Evolutionary conservation across 257 asterid species (phyloP).

Genomic region (Solanum sejunctum): DNA sequence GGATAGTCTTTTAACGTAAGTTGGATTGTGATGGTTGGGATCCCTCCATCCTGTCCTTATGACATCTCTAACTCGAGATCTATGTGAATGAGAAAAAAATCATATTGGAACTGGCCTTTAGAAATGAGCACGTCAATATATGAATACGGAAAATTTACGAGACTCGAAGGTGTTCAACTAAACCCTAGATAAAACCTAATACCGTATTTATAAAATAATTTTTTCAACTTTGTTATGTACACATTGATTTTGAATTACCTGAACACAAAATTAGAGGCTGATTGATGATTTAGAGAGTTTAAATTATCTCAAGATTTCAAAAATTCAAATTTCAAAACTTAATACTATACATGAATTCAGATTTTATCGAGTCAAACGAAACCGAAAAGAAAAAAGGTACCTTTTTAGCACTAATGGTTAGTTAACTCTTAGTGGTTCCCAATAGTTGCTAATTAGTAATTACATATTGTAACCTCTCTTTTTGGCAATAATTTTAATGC

Average conservation of each 20-base stretch:
- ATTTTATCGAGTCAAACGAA: background rate
- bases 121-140: background rate
- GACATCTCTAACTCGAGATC: background rate
- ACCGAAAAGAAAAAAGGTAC: background rate
- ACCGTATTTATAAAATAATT: no score
- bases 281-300: no score
- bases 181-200: no score
- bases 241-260: no score
- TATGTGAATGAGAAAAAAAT: background rate
- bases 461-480: background rate
- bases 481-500: background rate
- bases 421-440: background rate
- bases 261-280: no score
- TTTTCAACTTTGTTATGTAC: no score
- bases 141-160: background rate
- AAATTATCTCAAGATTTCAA: no score
- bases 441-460: background rate
- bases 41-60: accelerated
- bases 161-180: no score
- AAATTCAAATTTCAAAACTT: no score
- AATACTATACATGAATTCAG: background rate
- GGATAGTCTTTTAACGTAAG: background rate
- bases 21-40: background rate
- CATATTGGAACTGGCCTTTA: background rate
- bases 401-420: background rate